Conservation (phyloP, 306 rosid species). For the Lithocarpus polystachyus region DNA sequence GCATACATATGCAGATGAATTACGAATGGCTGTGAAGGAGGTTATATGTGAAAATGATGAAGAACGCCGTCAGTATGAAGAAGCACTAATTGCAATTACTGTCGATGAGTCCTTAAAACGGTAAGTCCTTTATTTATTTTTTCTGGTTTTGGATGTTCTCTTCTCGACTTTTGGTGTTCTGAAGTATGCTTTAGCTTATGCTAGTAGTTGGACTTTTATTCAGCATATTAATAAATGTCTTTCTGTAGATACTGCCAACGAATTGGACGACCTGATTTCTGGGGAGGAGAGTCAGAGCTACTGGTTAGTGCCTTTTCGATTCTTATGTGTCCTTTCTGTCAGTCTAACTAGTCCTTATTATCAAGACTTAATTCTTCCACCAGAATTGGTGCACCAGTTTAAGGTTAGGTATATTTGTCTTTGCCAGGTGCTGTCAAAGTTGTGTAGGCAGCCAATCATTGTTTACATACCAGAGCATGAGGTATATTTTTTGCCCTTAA, state of each 20-base stretch:
- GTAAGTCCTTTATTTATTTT: constrained; percentile 31
- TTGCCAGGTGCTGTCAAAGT: constrained; percentile 77
- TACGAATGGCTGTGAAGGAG: constrained; percentile 91
- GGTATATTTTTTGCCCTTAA: constrained; percentile 43
- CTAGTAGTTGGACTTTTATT: neutral
- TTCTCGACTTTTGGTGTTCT: constrained; percentile 19
- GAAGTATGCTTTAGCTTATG: neutral
- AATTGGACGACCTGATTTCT: constrained; percentile 73
- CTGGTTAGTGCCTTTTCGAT: constrained; percentile 56
- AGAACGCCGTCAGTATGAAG: constrained; percentile 67
- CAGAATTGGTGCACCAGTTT: neutral
- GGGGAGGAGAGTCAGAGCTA: constrained; percentile 98
- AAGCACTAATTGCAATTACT: constrained; percentile 79
- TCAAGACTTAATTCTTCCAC: neutral
- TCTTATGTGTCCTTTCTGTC: neutral
- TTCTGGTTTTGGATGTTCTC: neutral
- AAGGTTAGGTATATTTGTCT: neutral
- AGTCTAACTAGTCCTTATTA: neutral
- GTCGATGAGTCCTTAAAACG: constrained; percentile 81
- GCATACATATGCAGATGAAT: constrained; percentile 56
- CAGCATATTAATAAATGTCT: constrained; percentile 13
- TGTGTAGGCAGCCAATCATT: constrained; percentile 76
- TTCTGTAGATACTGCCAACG: constrained; percentile 80
- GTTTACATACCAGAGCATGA: constrained; percentile 95
- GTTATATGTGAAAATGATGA: constrained; percentile 61